Conservation (phyloP, 2,329 filamentous ascomycete genomes). For the Phaeophleospora eucalypticola region DNA sequence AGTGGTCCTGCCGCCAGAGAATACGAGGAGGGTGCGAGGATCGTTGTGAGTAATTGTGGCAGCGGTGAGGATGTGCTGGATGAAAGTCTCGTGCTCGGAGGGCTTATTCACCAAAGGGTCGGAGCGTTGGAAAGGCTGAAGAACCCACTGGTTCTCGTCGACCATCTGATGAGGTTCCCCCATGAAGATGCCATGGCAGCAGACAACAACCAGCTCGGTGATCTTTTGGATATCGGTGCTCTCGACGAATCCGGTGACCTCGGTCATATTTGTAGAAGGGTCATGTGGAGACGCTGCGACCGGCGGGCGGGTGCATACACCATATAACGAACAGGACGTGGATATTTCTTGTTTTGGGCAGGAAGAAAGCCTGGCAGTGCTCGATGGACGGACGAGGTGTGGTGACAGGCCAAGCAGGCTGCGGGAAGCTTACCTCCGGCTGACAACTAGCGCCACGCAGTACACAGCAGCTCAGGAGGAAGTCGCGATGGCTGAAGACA, state of each 20-base stretch:
- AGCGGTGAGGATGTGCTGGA: slow-evolving; percentile 68
- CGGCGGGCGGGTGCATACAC: background rate
- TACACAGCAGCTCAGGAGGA: too few relatives aligned
- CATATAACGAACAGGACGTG: too few relatives aligned
- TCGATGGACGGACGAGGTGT: too few relatives aligned
- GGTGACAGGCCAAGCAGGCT: too few relatives aligned
- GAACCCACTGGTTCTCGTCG: slow-evolving; percentile 53
- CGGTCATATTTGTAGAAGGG: slow-evolving; percentile 18
- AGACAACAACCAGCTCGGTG: slow-evolving; percentile 66
- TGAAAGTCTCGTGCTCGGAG: slow-evolving; percentile 74
- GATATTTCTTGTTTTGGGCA: too few relatives aligned
- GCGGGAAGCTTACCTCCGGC: too few relatives aligned
- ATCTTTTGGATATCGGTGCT: slow-evolving; percentile 18
- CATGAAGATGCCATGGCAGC: slow-evolving; percentile 77
- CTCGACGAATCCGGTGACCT: slow-evolving; percentile 18
- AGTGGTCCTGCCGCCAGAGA: slow-evolving; percentile 62
- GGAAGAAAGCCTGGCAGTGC: too few relatives aligned
- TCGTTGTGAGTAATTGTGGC: slow-evolving; percentile 49
- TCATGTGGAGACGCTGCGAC: too few relatives aligned
- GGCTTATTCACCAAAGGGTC: slow-evolving; percentile 38
- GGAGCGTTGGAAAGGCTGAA: slow-evolving; percentile 66
- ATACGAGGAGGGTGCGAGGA: slow-evolving; percentile 54
- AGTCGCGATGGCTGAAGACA: too few relatives aligned
- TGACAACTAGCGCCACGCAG: too few relatives aligned
- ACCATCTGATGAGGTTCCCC: slow-evolving; percentile 35